These are phyloP conservation scores for Pseudonitzschia delicatissima DNA, from an alignment of 108 stramenopile species.

Conservation along the genomic window DNA sequence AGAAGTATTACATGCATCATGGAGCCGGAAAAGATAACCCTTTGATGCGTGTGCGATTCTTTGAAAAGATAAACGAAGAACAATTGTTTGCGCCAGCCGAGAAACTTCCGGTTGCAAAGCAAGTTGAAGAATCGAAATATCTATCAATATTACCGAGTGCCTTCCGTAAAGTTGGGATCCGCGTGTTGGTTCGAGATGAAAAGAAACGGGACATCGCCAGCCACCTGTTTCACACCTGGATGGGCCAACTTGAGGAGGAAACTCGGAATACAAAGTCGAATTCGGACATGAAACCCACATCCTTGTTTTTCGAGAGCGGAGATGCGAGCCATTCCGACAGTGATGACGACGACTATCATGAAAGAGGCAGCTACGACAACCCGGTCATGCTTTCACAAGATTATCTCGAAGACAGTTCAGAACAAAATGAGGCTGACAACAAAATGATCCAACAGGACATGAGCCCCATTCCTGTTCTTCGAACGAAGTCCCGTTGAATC, in stretches of 20 bases:
- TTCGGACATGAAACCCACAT: not conserved
- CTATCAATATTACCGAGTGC: conserved; percentile 23
- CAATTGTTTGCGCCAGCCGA: conserved; percentile 25
- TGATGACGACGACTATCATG: not conserved
- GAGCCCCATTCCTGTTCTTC: conserved; percentile 15
- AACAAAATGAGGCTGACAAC: conserved; percentile 11
- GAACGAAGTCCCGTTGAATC: not conserved
- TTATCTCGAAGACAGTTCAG: conserved; percentile 20
- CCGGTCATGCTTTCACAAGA: conserved; percentile 36
- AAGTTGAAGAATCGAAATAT: conserved; percentile 25
- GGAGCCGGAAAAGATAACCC: conserved; percentile 70
- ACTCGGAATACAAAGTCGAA: not conserved
- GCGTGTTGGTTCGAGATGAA: conserved; percentile 50
- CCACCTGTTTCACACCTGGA: conserved; percentile 49
- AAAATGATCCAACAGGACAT: not conserved
- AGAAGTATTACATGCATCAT: conserved; percentile 59
- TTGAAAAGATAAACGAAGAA: conserved; percentile 39
- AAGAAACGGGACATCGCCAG: conserved; percentile 35
- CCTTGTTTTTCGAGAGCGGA: not conserved
- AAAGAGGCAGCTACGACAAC: not conserved
- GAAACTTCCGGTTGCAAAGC: conserved; percentile 48
- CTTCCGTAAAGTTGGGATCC: conserved; percentile 40
- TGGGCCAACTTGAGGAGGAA: no score
- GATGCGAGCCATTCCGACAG: conserved; percentile 11
- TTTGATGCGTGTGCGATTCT: conserved; percentile 64